Conservation (phyloP, 78 protist genomes). For the Guillardia theta region DNA sequence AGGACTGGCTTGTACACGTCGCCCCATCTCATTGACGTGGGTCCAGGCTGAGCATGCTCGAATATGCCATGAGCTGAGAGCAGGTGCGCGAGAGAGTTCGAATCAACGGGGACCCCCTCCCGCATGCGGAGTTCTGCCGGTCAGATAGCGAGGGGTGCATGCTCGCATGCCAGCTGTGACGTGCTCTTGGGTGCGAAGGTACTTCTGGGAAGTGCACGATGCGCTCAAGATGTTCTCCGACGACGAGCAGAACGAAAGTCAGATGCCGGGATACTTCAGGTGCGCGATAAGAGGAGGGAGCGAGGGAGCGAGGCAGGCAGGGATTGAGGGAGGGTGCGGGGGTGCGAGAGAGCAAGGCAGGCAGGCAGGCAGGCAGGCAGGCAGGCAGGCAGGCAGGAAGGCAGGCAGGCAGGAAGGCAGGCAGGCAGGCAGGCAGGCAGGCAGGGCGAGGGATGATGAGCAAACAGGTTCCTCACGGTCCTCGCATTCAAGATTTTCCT, state of each 20-base stretch:
- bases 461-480: neutral
- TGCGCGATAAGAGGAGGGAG: neutral
- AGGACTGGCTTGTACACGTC: neutral
- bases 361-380: neutral
- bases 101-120: neutral
- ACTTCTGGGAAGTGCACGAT: neutral
- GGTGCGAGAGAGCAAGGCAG: neutral
- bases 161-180: neutral
- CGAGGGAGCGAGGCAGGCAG: neutral
- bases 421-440: neutral
- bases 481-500: neutral
- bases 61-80: neutral
- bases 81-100: neutral
- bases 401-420: neutral
- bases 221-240: neutral
- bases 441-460: neutral
- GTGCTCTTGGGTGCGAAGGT: neutral
- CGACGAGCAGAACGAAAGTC: neutral
- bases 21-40: neutral
- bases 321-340: neutral
- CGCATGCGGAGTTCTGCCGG: neutral
- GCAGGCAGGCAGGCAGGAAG: neutral
- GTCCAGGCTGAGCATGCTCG: neutral
- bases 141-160: neutral
- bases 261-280: neutral